Evolutionary conservation across 768 basidiomycete genomes (phyloP).

Genomic region (Leccinum rimulosum): DNA sequence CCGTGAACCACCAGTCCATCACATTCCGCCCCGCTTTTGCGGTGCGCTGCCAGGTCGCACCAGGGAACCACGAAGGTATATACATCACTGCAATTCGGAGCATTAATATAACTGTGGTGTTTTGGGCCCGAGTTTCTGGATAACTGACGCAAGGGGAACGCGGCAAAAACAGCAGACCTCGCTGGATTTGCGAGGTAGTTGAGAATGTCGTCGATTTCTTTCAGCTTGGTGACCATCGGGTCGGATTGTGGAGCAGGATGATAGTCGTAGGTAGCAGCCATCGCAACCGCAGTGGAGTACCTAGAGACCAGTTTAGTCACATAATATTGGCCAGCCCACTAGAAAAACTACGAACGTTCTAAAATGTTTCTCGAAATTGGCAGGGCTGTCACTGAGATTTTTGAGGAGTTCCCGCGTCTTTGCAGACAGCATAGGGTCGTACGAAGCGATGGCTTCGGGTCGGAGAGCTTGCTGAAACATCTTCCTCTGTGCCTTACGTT

Average conservation of each 20-base stretch:
- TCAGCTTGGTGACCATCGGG: constrained; percentile 10
- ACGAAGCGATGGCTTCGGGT: neutral
- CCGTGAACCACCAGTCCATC: constrained; percentile 5
- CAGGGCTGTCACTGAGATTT: constrained; percentile 4
- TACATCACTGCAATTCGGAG: neutral
- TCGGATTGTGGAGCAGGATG: constrained; percentile 7
- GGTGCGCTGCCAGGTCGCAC: constrained; percentile 3
- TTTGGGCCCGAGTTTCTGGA: neutral
- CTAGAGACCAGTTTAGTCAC: neutral
- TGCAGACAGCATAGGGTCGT: neutral
- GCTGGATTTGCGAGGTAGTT: neutral
- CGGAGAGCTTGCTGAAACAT: constrained; percentile 3
- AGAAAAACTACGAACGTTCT: constrained; percentile 4
- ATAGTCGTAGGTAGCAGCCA: constrained; percentile 12
- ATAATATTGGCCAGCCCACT: neutral
- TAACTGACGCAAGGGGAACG: constrained; percentile 10
- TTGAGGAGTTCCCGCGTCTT: constrained; percentile 3
- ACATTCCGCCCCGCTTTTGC: neutral
- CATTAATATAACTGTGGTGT: neutral
- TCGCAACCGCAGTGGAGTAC: constrained; percentile 8
- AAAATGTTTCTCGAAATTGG: constrained; percentile 6
- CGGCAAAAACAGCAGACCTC: neutral
- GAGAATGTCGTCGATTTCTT: neutral
- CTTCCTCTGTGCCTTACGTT: constrained; percentile 5
- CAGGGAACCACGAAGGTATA: constrained; percentile 7